Evolutionary conservation across 2,329 filamentous ascomycete species (phyloP), one percentile per base, ranked within the genome.

Genomic region (Aureobasidium sp.): DNA sequence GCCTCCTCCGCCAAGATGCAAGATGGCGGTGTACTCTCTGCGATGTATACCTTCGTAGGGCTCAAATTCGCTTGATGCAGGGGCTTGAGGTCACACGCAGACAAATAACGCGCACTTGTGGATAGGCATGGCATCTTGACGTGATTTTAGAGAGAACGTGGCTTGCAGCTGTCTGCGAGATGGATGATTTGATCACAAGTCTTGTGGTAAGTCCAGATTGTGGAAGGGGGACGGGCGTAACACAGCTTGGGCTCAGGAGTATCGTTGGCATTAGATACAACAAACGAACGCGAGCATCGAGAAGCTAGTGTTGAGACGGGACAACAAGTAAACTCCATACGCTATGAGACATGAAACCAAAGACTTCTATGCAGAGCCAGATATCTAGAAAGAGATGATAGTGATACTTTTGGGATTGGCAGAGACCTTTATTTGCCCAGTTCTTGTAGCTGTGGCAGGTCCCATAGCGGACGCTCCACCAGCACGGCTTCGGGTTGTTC

Each of bases 401-500:
- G 24, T 26, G 41, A 50, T 48, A 27, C 29, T 61, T 36, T 44
- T 52, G 5, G 15, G 7, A 5, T 20, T 29, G 20, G 6, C 4
- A 26, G 12, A 24, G 15, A 1, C 7, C 17, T 37, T 26, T 61
- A 61, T 52, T 53, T 63, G 29, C 61, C 34, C n/a, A 63, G 29
- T 26, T 63, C 62, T 36, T 61, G 61, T 7, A 64, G 24, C 46
- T 63, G 61, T 43, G 62, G 56, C n/a, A 66, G 61, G 47, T 66
- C 65, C 65, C 65, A 66, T 13, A 63, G 41, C 24, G 93, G 92
- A 69, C 92, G 81, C 79, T 97, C 93, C 15, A 97, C 86, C 57
- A 97, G 79, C 2, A 91, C 92, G 51, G 97, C 89, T 75, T 99
- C 94, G 5, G 89, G 76, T 12, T 78, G 74, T 68, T 69, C 68